phyloP scores from a whole-genome alignment of 768 basidiomycete genomes.

The Termitomyces sp. region DNA sequence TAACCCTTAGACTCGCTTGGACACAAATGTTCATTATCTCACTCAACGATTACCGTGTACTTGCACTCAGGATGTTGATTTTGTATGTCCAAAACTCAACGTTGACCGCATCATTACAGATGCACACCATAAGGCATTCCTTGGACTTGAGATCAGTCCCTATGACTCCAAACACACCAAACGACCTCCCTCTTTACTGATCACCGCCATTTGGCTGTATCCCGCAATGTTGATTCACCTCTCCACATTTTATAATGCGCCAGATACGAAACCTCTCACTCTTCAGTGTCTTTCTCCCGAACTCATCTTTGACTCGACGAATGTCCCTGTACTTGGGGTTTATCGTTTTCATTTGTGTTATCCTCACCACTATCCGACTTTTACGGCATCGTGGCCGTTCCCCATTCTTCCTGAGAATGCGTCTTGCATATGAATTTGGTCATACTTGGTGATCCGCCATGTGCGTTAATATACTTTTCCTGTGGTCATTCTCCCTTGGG shows the following conservation, averaged over 20 bases:
- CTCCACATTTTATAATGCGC: neutral
- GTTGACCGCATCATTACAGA: neutral
- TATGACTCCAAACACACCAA: constrained; percentile 2
- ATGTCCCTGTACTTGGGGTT: constrained; percentile 9
- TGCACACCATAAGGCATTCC: neutral
- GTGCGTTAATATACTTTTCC: neutral
- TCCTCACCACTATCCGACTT: constrained; percentile 7
- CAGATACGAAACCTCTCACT: neutral
- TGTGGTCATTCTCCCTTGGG: neutral
- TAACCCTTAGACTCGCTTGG: neutral
- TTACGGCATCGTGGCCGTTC: constrained; percentile 5
- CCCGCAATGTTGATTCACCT: neutral
- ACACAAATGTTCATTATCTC: neutral
- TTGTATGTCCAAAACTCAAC: neutral
- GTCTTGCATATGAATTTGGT: constrained; percentile 9
- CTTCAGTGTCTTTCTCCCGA: neutral
- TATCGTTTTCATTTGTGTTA: constrained; percentile 7
- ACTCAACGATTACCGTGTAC: neutral
- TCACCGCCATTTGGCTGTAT: constrained; percentile 4
- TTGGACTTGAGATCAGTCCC: neutral
- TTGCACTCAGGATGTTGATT: neutral
- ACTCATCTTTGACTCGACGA: neutral
- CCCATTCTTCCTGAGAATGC: constrained; percentile 16
- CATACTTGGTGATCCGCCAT: constrained; percentile 1
- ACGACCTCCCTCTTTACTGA: constrained; percentile 1